Percentiles rank a stretch among this genome's conserved stretches.
Conservation (phyloP, 1,284 basidiomycete species). For the Ceratobasidium sp. region DNA sequence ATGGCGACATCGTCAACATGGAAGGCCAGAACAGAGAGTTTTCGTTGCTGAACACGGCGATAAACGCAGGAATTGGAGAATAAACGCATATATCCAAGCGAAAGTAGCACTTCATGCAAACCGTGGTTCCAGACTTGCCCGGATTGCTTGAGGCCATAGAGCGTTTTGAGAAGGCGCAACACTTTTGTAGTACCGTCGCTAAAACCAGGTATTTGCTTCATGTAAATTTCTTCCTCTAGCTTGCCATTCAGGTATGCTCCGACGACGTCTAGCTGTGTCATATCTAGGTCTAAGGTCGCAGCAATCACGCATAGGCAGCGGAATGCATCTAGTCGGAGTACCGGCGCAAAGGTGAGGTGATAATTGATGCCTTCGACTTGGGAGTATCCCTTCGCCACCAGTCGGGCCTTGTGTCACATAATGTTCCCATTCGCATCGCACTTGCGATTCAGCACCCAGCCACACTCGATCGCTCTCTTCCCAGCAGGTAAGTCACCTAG, state of each 20-base stretch:
- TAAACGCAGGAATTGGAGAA: constrained; percentile 16
- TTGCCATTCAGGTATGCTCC: constrained; percentile 51
- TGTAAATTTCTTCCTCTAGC: constrained; percentile 50
- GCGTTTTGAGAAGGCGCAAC: not conserved
- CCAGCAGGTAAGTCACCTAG: constrained; percentile 11
- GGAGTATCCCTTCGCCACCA: constrained; percentile 17
- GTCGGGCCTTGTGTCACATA: not conserved
- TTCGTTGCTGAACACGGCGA: not conserved
- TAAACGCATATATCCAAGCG: constrained; percentile 13
- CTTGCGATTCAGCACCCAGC: constrained; percentile 7
- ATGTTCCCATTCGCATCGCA: constrained; percentile 8
- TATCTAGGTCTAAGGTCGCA: constrained; percentile 49
- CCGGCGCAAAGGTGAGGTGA: constrained; percentile 23
- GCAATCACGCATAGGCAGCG: constrained; percentile 51
- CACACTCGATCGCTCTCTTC: constrained; percentile 12
- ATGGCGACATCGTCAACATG: constrained; percentile 12
- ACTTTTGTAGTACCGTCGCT: constrained; percentile 7
- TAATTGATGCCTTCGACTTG: constrained; percentile 15
- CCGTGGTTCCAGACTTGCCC: constrained; percentile 2
- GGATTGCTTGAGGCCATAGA: constrained; percentile 19
- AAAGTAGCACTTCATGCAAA: constrained; percentile 2
- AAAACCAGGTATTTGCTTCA: constrained; percentile 44
- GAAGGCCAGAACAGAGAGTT: not conserved
- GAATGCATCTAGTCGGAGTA: constrained; percentile 8
- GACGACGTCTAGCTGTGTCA: constrained; percentile 52